Percentiles rank a stretch among this genome's conserved stretches.
Evolutionary conservation across 2,329 filamentous ascomycete genomes (phyloP).

Genomic region (Ophioceras dolichostomum): DNA sequence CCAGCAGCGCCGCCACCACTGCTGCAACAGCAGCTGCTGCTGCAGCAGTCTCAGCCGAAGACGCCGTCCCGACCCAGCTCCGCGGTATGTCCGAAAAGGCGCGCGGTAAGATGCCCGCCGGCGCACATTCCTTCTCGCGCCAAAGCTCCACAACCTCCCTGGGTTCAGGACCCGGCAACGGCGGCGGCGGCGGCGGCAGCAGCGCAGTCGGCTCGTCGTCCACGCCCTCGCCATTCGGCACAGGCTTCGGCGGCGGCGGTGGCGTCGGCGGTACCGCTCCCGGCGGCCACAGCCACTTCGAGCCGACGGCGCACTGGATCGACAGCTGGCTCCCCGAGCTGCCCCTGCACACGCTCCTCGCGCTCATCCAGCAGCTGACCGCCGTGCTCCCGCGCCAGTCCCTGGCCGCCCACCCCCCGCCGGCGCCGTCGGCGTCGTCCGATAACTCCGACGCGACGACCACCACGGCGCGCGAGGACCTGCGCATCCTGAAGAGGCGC

Average conservation of each 20-base stretch:
- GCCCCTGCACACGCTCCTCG: constrained; percentile 76
- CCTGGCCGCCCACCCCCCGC: constrained; percentile 26
- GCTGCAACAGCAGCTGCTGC: no score
- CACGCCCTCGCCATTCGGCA: no score
- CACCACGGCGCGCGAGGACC: neutral
- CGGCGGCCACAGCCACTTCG: constrained; percentile 36
- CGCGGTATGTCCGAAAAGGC: constrained; percentile 96
- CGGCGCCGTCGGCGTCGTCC: no score
- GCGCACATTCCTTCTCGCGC: constrained; percentile 68
- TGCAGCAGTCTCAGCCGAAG: constrained; percentile 47
- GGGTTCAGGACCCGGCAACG: constrained; percentile 39
- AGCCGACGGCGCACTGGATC: constrained; percentile 74
- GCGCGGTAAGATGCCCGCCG: constrained; percentile 85
- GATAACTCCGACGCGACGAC: constrained; percentile 28
- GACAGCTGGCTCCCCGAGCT: constrained; percentile 89
- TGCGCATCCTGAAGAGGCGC: constrained; percentile 24
- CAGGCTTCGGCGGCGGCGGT: no score
- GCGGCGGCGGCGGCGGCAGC: neutral
- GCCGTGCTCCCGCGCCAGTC: constrained; percentile 42
- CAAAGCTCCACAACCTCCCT: constrained; percentile 85
- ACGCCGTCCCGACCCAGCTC: constrained; percentile 69
- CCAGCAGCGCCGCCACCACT: neutral
- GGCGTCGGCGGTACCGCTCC: neutral
- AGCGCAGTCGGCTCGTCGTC: neutral
- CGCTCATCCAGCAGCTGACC: constrained; percentile 56